Percentiles rank a stretch among this genome's conserved stretches.
phyloP scores from a whole-genome alignment of 495 filamentous ascomycete species.

The Amphirosellinia nigrospora region DNA sequence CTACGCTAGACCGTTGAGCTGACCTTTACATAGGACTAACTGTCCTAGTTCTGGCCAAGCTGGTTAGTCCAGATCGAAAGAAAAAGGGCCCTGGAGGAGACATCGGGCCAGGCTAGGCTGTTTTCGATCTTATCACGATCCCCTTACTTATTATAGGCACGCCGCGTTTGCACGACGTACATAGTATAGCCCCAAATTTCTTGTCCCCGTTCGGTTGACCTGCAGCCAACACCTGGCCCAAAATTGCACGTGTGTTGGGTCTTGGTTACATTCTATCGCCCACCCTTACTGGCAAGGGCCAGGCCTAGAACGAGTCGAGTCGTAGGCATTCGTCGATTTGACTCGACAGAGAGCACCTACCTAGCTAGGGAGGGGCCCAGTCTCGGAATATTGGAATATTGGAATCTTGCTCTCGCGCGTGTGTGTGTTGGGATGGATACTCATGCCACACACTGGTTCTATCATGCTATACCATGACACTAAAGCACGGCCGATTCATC shows the following conservation, averaged over 20 bases:
- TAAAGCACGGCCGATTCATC: background rate
- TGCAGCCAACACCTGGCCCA: background rate
- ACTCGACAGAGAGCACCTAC: slow-evolving; percentile 4
- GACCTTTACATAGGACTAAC: too few species aligned
- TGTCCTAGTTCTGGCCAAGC: background rate
- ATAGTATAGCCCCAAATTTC: background rate
- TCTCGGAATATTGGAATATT: background rate
- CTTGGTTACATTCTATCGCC: slow-evolving; percentile 27
- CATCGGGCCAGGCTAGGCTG: background rate
- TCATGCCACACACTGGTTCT: slow-evolving; percentile 2
- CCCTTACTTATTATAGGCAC: slow-evolving; percentile 2
- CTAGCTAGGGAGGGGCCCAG: background rate
- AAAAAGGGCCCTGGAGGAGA: too few species aligned
- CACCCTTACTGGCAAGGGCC: slow-evolving; percentile 25
- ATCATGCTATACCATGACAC: background rate
- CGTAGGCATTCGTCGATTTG: background rate
- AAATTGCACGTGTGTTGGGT: slow-evolving; percentile 23
- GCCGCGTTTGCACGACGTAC: background rate
- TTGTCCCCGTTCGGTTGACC: background rate
- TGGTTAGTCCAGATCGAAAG: background rate
- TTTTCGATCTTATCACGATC: background rate
- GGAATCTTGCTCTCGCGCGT: too few species aligned
- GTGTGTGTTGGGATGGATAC: slow-evolving; percentile 1
- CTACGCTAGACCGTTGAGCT: background rate
- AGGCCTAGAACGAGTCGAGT: slow-evolving; percentile 30